Evolutionary conservation across 2,329 filamentous ascomycete species (phyloP), one percentile per base, ranked within the genome.

Genomic region (Colletotrichum gigasporum): DNA sequence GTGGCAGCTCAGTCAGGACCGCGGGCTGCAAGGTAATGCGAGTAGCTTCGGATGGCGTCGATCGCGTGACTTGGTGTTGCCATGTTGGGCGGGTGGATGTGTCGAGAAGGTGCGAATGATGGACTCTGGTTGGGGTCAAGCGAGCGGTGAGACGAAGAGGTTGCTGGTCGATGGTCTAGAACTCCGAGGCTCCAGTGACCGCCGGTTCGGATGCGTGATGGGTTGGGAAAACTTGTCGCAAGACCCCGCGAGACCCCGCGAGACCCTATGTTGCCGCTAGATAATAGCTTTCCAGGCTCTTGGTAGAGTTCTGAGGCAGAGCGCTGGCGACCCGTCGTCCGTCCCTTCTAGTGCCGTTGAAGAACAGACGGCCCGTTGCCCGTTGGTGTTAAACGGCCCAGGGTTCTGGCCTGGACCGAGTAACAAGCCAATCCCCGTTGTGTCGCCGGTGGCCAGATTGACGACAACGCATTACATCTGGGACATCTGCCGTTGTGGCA

Each of bases 1-100:
- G 11, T 32, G 55, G 26, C 22, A 35, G 32, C 35, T 26, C 44
- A 30, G 24, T 11, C 28, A 42, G 14, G 26, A 16, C 30, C n/a
- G n/a, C n/a, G n/a, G n/a, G n/a, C n/a, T n/a, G n/a, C n/a, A n/a
- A n/a, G n/a, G n/a, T n/a, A n/a, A n/a, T n/a, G n/a, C n/a, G n/a
- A n/a, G 35, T 12, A 56, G 35, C 28, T 48, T 48, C 57, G 30
- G 48, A 44, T 35, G 37, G 30, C 37, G 37, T 35, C 39, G 39
- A 60, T 54, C 30, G 57, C 57, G 34, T 44, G 57, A 60, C 48
- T 28, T 45, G 11, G 39, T 30, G 30, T 54, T 35, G 24, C 20
- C 42, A 37, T 37, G 44, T 18, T 44, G 44, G 44, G 35, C 20
- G n/a, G 26, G 30, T 32, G 12, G 39, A 45, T 42, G 59, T 35